phyloP scores from a whole-genome alignment of 2,329 filamentous ascomycete species.

The Hirsutella minnesotensis region DNA sequence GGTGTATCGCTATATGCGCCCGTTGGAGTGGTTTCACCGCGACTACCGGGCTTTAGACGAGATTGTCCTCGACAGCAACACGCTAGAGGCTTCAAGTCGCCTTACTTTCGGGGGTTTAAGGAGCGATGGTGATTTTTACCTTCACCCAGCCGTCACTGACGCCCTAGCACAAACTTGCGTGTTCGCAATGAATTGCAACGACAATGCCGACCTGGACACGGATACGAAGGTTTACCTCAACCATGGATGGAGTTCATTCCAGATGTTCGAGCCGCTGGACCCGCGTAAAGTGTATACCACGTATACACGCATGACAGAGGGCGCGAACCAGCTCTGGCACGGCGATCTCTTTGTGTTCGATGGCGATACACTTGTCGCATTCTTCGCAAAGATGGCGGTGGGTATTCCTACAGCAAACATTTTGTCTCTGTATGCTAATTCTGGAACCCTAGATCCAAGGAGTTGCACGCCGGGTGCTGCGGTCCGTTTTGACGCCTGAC shows the following conservation, averaged over 20 bases:
- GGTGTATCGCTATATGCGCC: constrained; percentile 4
- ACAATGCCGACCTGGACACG: constrained; percentile 39
- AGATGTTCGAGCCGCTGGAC: constrained; percentile 35
- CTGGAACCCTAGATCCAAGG: constrained; percentile 2
- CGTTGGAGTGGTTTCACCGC: constrained; percentile 1
- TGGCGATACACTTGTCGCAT: constrained; percentile 34
- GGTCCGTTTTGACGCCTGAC: constrained; percentile 1
- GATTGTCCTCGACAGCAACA: constrained; percentile 4
- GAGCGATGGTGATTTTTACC: constrained; percentile 2
- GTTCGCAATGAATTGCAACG: constrained; percentile 45
- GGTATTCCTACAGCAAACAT: constrained; percentile 34
- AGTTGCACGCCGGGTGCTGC: constrained; percentile 2
- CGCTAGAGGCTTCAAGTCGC: constrained; percentile 3
- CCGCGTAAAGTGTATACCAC: constrained; percentile 36
- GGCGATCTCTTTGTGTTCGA: constrained; percentile 45
- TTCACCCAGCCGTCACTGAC: constrained; percentile 6
- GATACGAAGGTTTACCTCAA: constrained; percentile 45
- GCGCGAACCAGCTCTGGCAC: constrained; percentile 25
- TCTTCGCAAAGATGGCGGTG: constrained; percentile 29
- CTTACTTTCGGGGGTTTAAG: constrained; percentile 2
- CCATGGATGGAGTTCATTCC: constrained; percentile 42
- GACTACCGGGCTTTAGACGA: constrained; percentile 6
- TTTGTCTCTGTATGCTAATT: no score
- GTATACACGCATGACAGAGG: constrained; percentile 39
- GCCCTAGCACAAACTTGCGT: constrained; percentile 16